These are phyloP conservation scores for Neocallimastix lanati DNA, from an alignment of 192 early-diverging fungal genomes.

Conservation along the genomic window DNA sequence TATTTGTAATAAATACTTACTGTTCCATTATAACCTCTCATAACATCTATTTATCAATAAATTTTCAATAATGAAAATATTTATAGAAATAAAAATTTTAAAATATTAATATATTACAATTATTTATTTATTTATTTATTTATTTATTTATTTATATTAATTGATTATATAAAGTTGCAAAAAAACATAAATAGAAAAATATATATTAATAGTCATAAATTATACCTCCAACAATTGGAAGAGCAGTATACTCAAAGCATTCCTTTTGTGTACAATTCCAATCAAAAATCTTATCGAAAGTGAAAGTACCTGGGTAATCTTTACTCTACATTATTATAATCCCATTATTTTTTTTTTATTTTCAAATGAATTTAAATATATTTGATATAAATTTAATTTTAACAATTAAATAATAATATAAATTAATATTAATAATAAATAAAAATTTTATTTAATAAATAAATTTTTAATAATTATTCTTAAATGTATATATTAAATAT, in stretches of 20 bases:
- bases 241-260: constrained; percentile 82
- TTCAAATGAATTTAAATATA: too few species aligned
- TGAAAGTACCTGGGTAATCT: constrained; percentile 49
- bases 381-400: too few species aligned
- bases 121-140: neutral
- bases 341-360: too few species aligned
- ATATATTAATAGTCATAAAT: too few species aligned
- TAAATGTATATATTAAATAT: too few species aligned
- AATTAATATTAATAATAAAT: too few species aligned
- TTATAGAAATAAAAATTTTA: neutral
- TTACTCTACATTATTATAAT: constrained; percentile 14
- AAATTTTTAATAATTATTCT: too few species aligned
- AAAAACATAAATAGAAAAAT: constrained; percentile 2
- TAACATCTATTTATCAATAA: constrained; percentile 44
- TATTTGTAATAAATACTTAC: constrained; percentile 99
- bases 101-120: neutral
- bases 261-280: constrained; percentile 62
- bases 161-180: neutral
- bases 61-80: neutral
- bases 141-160: neutral
- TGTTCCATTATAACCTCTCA: constrained; percentile 95
- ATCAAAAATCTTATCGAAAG: constrained; percentile 85
- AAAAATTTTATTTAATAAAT: too few species aligned
- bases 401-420: too few species aligned
- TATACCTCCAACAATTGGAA: constrained; percentile 85